Evolutionary conservation across 306 rosid genomes (phyloP).

Genomic region (Leucaena leucocephala): DNA sequence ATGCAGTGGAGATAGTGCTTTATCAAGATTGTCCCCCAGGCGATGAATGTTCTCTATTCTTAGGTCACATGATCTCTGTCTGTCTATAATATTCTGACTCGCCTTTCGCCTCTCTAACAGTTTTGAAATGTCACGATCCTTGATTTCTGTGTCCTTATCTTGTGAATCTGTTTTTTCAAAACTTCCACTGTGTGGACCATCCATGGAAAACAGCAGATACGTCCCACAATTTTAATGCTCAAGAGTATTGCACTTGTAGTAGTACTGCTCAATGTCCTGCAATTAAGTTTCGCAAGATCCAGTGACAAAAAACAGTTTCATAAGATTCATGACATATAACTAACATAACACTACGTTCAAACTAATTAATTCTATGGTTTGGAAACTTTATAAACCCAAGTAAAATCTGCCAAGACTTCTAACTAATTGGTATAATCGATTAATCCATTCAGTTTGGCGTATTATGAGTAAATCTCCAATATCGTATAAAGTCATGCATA

Average conservation of each 20-base stretch:
- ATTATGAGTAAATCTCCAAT: not conserved
- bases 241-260: slow-evolving; percentile 16
- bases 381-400: slow-evolving; percentile 8
- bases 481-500: not conserved
- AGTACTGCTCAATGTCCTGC: slow-evolving; percentile 51
- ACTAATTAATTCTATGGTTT: not conserved
- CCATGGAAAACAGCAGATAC: slow-evolving; percentile 42
- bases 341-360: slow-evolving; percentile 1
- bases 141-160: slow-evolving; percentile 42
- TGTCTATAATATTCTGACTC: slow-evolving; percentile 62
- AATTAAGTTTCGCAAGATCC: slow-evolving; percentile 1
- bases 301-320: not conserved
- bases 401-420: not conserved
- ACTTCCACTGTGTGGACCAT: slow-evolving; percentile 51
- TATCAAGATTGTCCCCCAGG: slow-evolving; percentile 47
- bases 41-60: slow-evolving; percentile 48
- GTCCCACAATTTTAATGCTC: slow-evolving; percentile 26
- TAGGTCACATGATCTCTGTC: slow-evolving; percentile 74
- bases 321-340: slow-evolving; percentile 16
- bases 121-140: slow-evolving; percentile 61
- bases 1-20: slow-evolving; percentile 47
- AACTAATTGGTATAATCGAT: not conserved
- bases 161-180: slow-evolving; percentile 36
- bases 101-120: slow-evolving; percentile 61
- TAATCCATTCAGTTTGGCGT: not conserved